These are phyloP conservation scores for Starmerella vaccinii DNA, from an alignment of 805 yeast genomes.

Conservation along the genomic window DNA sequence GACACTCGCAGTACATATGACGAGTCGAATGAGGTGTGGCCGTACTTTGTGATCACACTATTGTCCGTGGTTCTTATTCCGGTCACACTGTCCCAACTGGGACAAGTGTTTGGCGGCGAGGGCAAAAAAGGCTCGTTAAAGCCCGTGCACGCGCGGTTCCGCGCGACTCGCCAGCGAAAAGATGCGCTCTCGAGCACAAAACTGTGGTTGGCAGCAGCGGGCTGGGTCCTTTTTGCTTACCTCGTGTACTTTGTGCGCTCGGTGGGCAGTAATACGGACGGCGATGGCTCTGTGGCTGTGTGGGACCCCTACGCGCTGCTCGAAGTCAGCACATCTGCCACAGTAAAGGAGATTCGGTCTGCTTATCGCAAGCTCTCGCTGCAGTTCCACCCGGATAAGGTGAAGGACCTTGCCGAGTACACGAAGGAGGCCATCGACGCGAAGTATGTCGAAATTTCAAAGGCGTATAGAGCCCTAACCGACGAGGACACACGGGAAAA, in stretches of 20 bases:
- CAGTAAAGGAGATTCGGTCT: conserved; percentile 67
- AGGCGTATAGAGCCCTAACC: conserved; percentile 91
- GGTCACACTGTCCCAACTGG: conserved; percentile 38
- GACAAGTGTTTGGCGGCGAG: background rate
- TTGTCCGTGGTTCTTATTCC: conserved; percentile 62
- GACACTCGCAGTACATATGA: conserved; percentile 47
- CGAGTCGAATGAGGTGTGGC: conserved; percentile 88
- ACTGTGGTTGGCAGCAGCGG: conserved; percentile 34
- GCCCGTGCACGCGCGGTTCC: conserved; percentile 12
- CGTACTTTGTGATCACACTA: conserved; percentile 71
- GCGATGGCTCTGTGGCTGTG: conserved; percentile 26
- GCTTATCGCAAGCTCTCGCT: conserved; percentile 79
- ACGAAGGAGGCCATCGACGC: conserved; percentile 61
- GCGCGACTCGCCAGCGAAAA: background rate
- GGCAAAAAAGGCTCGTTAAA: background rate
- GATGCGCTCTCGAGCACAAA: conserved; percentile 2
- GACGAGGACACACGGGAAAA: conserved; percentile 79
- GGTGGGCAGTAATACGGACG: conserved; percentile 1
- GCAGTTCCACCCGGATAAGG: conserved; percentile 88
- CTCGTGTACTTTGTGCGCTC: conserved; percentile 32
- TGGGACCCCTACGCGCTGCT: conserved; percentile 90
- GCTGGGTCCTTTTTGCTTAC: conserved; percentile 51
- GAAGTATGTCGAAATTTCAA: conserved; percentile 66
- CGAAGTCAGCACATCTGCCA: conserved; percentile 57
- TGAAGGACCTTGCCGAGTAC: conserved; percentile 42